A percentile compares a stretch with the other conserved stretches of the same genome.
These are phyloP conservation scores for Penicillium rolfsii DNA, from an alignment of 2,329 filamentous ascomycete species.

Conservation along the genomic window DNA sequence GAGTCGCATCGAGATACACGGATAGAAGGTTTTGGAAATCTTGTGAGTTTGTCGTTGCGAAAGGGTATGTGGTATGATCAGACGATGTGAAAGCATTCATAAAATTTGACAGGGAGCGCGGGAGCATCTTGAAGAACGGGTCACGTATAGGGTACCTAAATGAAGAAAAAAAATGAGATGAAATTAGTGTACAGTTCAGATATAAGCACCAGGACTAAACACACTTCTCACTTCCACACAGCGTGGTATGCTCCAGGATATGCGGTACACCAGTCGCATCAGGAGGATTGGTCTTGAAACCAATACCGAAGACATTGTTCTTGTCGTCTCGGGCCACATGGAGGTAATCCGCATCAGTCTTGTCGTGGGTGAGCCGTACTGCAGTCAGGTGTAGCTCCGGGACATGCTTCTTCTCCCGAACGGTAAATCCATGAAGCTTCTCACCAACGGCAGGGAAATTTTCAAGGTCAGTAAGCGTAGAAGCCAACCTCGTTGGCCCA, in stretches of 20 bases:
- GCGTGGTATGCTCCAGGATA: slow-evolving; percentile 94
- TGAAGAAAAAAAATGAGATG: slow-evolving; percentile 11
- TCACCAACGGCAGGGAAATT: slow-evolving; percentile 78
- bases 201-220: slow-evolving; percentile 17
- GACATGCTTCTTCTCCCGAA: slow-evolving; percentile 86
- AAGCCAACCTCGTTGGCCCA: slow-evolving; percentile 33
- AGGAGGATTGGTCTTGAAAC: slow-evolving; percentile 98
- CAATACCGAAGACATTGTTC: slow-evolving; percentile 99
- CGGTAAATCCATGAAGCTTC: slow-evolving; percentile 89
- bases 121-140: slow-evolving; percentile 99
- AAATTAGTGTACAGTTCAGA: slow-evolving; percentile 22
- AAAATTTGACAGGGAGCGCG: slow-evolving; percentile 96
- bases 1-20: slow-evolving; percentile 92
- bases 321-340: slow-evolving; percentile 93
- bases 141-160: slow-evolving; percentile 91
- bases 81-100: slow-evolving; percentile 99
- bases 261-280: slow-evolving; percentile 96
- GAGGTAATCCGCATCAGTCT: slow-evolving; percentile 92
- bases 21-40: slow-evolving; percentile 96
- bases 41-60: slow-evolving; percentile 92
- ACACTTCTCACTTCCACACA: slow-evolving; percentile 93
- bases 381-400: slow-evolving; percentile 93
- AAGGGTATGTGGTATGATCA: slow-evolving; percentile 96
- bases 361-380: slow-evolving; percentile 86
- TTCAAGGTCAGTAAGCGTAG: slow-evolving; percentile 75